These are phyloP conservation scores for Macrophomina phaseolina DNA, from an alignment of 2,329 filamentous ascomycete genomes.

Conservation along the genomic window DNA sequence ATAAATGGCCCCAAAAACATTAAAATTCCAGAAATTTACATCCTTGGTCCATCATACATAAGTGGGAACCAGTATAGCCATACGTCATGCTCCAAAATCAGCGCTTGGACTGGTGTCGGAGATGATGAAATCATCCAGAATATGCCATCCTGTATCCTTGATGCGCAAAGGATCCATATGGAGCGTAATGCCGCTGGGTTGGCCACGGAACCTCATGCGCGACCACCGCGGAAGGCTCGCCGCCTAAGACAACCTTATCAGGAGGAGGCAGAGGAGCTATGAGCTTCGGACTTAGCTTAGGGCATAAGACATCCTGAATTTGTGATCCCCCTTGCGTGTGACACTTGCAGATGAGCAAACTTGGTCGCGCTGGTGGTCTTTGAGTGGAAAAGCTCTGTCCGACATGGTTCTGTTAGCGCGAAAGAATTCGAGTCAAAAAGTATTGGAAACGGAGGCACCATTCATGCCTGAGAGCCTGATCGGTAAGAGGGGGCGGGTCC, in stretches of 20 bases:
- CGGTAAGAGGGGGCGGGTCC: no score
- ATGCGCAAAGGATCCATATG: background rate
- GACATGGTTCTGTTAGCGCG: no score
- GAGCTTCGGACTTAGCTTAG: background rate
- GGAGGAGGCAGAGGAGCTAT: background rate
- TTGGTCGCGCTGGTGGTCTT: no score
- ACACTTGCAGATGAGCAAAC: no score
- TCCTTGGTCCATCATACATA: background rate
- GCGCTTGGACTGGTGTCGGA: background rate
- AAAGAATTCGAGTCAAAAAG: no score
- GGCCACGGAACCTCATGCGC: background rate
- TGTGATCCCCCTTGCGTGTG: background rate
- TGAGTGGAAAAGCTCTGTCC: no score
- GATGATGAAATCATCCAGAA: background rate
- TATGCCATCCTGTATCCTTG: background rate
- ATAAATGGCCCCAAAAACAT: background rate
- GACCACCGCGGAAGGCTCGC: background rate
- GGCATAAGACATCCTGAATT: background rate
- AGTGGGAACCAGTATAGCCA: background rate
- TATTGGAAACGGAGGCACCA: no score
- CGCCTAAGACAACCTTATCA: background rate
- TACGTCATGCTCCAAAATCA: background rate
- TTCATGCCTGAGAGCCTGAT: no score
- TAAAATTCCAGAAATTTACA: background rate
- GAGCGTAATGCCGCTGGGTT: background rate